phyloP scores from a whole-genome alignment of 495 filamentous ascomycete genomes.

The Lophium mytilinum region DNA sequence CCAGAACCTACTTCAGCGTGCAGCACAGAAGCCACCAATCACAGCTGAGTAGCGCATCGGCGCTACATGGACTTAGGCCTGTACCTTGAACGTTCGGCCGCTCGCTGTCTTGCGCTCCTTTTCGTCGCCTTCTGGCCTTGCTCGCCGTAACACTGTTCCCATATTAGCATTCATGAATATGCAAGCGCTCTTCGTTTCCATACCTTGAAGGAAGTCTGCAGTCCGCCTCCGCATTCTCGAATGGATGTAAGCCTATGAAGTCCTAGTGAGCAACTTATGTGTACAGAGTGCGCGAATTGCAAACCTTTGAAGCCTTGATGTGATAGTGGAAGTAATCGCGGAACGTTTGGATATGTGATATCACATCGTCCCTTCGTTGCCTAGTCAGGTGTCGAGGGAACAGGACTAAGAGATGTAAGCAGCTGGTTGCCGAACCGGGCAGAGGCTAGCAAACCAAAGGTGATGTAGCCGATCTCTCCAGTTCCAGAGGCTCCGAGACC shows the following conservation, averaged over 20 bases:
- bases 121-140: conserved; percentile 88
- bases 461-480: conserved; percentile 90
- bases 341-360: conserved; percentile 99
- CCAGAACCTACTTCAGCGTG: too few species aligned
- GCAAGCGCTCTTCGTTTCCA: not conserved
- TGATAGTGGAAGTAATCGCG: conserved; percentile 99
- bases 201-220: conserved; percentile 95
- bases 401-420: conserved; percentile 52
- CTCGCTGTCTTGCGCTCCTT: conserved; percentile 98
- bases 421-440: conserved; percentile 10
- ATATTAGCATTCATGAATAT: conserved; percentile 26
- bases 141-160: conserved; percentile 64
- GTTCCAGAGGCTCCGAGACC: conserved; percentile 64
- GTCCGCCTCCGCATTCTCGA: conserved; percentile 94
- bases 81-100: conserved; percentile 84
- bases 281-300: not conserved
- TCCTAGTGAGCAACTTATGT: conserved; percentile 12
- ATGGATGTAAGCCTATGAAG: conserved; percentile 81
- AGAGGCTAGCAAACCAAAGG: conserved; percentile 64
- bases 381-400: conserved; percentile 91
- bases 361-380: conserved; percentile 84
- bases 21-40: too few species aligned
- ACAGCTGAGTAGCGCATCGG: too few species aligned
- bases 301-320: conserved; percentile 93
- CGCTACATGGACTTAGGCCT: conserved; percentile 31